Evolutionary conservation across 179 eudicot genomes (phyloP).

Genomic region (Amaranthus tricolor): DNA sequence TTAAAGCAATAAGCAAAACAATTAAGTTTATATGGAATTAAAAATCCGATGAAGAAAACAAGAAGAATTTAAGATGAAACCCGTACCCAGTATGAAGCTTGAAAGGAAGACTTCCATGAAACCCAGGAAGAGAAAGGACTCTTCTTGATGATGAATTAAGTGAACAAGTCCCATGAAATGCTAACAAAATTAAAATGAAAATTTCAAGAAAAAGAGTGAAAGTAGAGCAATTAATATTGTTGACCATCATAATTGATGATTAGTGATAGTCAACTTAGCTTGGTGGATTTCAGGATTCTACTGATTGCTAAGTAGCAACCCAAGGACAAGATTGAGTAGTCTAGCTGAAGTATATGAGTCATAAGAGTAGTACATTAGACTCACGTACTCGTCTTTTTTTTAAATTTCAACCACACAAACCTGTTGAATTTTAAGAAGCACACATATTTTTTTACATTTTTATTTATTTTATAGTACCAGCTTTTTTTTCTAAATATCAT

Average conservation of each 20-base stretch:
- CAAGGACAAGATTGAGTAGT: too few relatives aligned
- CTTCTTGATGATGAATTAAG: background rate
- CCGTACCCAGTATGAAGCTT: slow-evolving; percentile 29
- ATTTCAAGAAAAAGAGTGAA: background rate
- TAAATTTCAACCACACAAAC: too few relatives aligned
- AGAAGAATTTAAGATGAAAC: background rate
- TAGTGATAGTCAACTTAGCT: too few relatives aligned
- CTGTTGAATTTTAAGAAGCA: too few relatives aligned
- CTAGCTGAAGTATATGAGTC: too few relatives aligned
- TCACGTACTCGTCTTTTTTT: too few relatives aligned
- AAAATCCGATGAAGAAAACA: background rate
- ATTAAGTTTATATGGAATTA: background rate
- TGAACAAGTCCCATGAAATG: background rate
- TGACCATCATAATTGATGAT: background rate
- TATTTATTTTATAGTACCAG: too few relatives aligned
- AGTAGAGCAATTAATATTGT: background rate
- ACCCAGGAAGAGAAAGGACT: slow-evolving; percentile 24
- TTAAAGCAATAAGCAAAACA: background rate
- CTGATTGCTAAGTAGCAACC: too few relatives aligned
- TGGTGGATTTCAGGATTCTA: too few relatives aligned
- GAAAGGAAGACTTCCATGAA: slow-evolving; percentile 25
- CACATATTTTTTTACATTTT: too few relatives aligned
- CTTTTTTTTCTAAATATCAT: too few relatives aligned
- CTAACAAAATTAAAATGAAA: background rate
- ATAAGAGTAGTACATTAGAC: too few relatives aligned